Base-by-base conservation (phyloP, 2,329 filamentous ascomycete species). In the Stachybotrys chartarum region DNA sequence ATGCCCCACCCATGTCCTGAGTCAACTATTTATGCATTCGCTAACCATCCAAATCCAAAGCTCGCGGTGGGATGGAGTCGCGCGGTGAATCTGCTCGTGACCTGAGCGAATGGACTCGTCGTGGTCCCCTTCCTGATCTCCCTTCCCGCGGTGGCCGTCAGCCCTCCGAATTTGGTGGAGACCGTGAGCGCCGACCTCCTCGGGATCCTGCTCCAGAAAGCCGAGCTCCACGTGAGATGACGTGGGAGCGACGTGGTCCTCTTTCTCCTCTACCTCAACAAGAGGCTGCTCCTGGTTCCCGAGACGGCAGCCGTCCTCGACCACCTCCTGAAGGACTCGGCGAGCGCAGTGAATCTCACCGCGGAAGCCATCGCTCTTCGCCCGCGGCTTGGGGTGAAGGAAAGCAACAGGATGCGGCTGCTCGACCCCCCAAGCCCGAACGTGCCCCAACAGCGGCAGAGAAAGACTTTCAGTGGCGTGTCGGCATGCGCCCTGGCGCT, bases 241-340 rank as follows among this genome's bases (percentile, higher is more conserved):
- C 91, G 72, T 99, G 94, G 94, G 93, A 97, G 74, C 89, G 94
- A 64, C 94, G 90, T 69, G 94, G 94, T 12, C 94, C 94, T 44
- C 79, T 97, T 55, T 90, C 93, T 47, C 90, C 93, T 24, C 78
- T 75, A 62, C 78, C 78, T 53, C 80, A 76, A 57, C 61, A 75
- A 50, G 81, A 85, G 60, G 76, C 77, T 55, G 63, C 69, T 18
- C 69, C 73, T 30, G 74, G 72, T 52, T 77, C 78, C 53, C 78
- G 83, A 58, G 82, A 85, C 45, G 79, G 75, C 57, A 80, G 79
- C 68, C 78, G 78, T 35, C 45, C 45, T 47, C 71, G 78, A 52
- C 70, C 69, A 49, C 80, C 78, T 58, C 63, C 68, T 30, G 71
- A 72, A 50, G 70, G 68, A 17, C 84, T 90, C 55, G 83, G 82